A percentile compares a stretch with the other conserved stretches of the same genome.
Conservation (phyloP, 805 yeast genomes). For the Blastobotrys peoriensis region DNA sequence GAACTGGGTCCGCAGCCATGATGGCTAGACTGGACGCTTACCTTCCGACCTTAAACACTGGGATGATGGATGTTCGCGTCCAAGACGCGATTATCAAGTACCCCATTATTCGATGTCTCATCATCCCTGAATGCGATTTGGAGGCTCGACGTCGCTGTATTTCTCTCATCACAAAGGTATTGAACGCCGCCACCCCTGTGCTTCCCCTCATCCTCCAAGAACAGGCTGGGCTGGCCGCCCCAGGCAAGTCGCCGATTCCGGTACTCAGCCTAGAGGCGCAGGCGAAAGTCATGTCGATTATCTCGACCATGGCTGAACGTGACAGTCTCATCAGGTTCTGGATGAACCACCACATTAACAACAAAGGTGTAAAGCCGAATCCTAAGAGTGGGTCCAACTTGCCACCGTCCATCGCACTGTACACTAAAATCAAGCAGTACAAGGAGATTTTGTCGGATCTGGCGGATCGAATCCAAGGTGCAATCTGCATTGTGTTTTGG, state of each 20-base stretch:
- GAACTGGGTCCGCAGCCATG: conserved; percentile 11
- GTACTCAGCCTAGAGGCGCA: conserved; percentile 17
- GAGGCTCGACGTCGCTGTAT: conserved; percentile 24
- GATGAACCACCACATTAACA: conserved; percentile 20
- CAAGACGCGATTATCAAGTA: conserved; percentile 27
- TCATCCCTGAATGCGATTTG: conserved; percentile 25
- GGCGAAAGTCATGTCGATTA: conserved; percentile 15
- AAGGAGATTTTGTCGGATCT: conserved; percentile 24
- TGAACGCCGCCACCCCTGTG: conserved; percentile 24
- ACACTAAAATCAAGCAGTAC: conserved; percentile 18
- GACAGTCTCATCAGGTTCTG: conserved; percentile 21
- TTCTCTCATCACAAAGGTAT: conserved; percentile 15
- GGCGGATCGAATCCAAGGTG: conserved; percentile 27
- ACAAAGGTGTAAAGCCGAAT: conserved; percentile 9
- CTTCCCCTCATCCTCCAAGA: conserved; percentile 23
- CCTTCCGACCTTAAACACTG: conserved; percentile 24
- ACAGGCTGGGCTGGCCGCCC: conserved; percentile 10
- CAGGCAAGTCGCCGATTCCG: conserved; percentile 2
- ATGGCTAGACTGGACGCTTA: conserved; percentile 22
- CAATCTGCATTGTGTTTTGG: conserved; percentile 30
- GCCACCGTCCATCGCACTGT: conserved; percentile 16
- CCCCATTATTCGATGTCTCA: conserved; percentile 23
- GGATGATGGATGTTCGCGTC: conserved; percentile 25
- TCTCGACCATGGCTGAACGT: conserved; percentile 19
- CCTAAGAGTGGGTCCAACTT: conserved; percentile 1